Evolutionary conservation across 2,329 filamentous ascomycete genomes (phyloP), one percentile per base, ranked within the genome.

Genomic region (Daldinia sp.): DNA sequence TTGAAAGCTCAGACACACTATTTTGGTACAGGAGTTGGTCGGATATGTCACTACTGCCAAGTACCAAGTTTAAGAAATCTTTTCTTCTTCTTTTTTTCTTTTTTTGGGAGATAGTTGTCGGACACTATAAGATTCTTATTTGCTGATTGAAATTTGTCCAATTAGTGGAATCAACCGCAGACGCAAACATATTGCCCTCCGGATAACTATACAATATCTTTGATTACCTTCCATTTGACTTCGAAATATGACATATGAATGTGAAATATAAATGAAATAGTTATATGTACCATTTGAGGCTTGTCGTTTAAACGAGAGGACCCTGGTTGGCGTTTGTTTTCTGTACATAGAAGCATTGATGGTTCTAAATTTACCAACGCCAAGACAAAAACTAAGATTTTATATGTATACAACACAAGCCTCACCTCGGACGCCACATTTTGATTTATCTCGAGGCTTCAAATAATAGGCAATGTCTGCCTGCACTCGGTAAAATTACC

Each of bases 381-480:
- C 58, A 67, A 67, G 64, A 43, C 34, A 13, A 17, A 17, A 19
- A 37, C 61, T 65, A 62, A 65, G 53, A 64, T 66, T 67, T 45
- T n/a, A n/a, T n/a, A n/a, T n/a, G 8, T 54, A 35, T 58, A 52
- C 37, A 29, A 54, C 51, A 35, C 43, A 64, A 67, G 58, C 64
- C 64, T 62, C 64, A 64, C 3, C 27, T 32, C 0, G 10, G 27
- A 63, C 62, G 61, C 62, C 58, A 61, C 64, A 67, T 5, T 25
- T n/a, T 50, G 13, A 43, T 34, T 27, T 45, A 23, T 45, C n/a
- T n/a, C n/a, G n/a, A n/a, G n/a, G n/a, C n/a, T n/a, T n/a, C n/a
- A n/a, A n/a, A n/a, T n/a, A n/a, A n/a, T n/a, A n/a, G n/a, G n/a
- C n/a, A n/a, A n/a, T n/a, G 49, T 50, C 52, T 52, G 23, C 47